Base-by-base conservation (phyloP, 371 early-diverging fungal species). In the Quaeritorhiza haematococci region DNA sequence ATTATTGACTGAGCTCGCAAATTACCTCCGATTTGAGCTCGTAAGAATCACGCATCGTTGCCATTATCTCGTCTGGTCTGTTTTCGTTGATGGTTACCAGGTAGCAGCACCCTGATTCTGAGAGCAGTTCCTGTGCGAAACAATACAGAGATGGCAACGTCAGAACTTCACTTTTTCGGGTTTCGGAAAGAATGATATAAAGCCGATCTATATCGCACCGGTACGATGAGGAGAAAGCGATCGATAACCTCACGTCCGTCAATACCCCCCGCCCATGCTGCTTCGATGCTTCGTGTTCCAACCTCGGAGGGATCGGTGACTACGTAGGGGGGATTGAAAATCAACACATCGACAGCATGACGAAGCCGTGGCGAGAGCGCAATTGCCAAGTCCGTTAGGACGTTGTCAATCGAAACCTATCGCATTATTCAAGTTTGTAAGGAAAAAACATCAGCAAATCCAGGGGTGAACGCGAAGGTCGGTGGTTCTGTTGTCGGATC, bases 311-410 rank as follows among this genome's bases (percentile, higher is more conserved):
- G 77, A 45, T 45, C 46, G 0, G 93, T 90, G 4, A 85, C 86
- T 2, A 87, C 93, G 70, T 96, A 96, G 0, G 96, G 96, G 6
- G 96, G 94, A 67, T 96, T 96, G 68, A 93, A 94, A 21, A 89
- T 76, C n/a, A 93, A 64, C 13, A 93, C 67, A 65, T 96, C 96
- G n/a, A 93, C 62, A 0, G 56, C 38, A 23, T 73, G 58, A 24
- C 58, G 33, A 19, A 87, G 62, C 24, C 89, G 72, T 1, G 83
- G 80, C 8, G 78, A 50, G 13, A 90, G 60, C 3, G 75, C 78
- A 35, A 71, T 59, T 1, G 74, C 70, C 41, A 90, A 74, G 26
- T 84, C 73, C 6, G 87, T 80, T 23, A 64, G 67, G 8, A 90
- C 64, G 5, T 81, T 47, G 46, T 92, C 87, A 3, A 88, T 68